Conservation (phyloP, 2,329 filamentous ascomycete species). For the Parafenestella ontariensis region DNA sequence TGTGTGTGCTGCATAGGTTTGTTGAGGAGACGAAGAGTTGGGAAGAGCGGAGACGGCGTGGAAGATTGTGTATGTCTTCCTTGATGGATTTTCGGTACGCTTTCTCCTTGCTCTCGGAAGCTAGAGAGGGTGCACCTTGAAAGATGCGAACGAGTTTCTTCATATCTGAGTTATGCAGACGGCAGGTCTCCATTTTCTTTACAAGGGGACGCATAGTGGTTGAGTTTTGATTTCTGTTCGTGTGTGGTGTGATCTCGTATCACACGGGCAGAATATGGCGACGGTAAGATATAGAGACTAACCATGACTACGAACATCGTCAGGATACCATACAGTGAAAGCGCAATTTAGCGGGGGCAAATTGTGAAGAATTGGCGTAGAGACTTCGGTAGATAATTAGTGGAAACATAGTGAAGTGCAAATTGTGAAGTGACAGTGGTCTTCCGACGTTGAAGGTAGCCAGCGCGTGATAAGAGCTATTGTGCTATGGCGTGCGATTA, state of each 20-base stretch:
- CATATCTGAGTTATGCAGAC: conserved; percentile 32
- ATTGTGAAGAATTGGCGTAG: background rate
- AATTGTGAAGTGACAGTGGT: background rate
- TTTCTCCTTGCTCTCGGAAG: background rate
- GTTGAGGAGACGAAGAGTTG: conserved; percentile 14
- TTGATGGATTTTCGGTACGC: conserved; percentile 15
- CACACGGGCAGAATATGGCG: conserved; percentile 4
- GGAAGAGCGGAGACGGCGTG: conserved; percentile 28
- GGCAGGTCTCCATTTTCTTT: conserved; percentile 18
- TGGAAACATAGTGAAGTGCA: background rate
- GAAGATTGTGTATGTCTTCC: conserved; percentile 27
- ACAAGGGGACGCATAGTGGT: background rate
- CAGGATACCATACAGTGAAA: background rate
- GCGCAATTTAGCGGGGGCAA: background rate
- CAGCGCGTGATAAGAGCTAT: background rate
- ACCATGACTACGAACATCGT: conserved; percentile 5
- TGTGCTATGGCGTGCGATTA: background rate
- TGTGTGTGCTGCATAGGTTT: conserved; percentile 34
- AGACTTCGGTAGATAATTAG: background rate
- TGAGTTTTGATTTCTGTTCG: background rate
- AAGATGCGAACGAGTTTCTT: conserved; percentile 32
- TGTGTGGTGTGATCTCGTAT: background rate
- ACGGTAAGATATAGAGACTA: background rate
- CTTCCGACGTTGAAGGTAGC: too few relatives aligned
- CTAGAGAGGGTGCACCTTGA: conserved; percentile 9